A percentile compares a stretch with the other conserved stretches of the same genome.
These are phyloP conservation scores for Blastocystis sp. DNA, from an alignment of 352 stramenopile genomes.

Conservation along the genomic window DNA sequence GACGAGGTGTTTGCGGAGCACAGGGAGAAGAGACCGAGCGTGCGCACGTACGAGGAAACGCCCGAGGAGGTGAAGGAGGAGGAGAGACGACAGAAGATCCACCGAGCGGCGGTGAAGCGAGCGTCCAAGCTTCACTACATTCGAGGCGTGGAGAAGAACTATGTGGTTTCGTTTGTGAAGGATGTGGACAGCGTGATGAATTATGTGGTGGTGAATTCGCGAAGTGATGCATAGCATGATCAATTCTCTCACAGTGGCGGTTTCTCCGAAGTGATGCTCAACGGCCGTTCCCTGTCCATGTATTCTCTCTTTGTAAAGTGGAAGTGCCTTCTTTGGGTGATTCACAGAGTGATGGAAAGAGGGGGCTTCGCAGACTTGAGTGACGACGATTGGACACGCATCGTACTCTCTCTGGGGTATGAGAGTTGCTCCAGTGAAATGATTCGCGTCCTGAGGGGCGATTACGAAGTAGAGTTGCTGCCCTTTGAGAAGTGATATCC, in stretches of 20 bases:
- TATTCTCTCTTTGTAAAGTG: conserved; percentile 22
- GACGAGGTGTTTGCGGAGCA: conserved; percentile 12
- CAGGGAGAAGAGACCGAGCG: not conserved
- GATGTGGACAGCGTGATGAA: conserved; percentile 16
- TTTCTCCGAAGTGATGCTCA: conserved; percentile 8
- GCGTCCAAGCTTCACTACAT: conserved; percentile 6
- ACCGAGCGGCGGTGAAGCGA: not conserved
- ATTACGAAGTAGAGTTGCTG: conserved; percentile 41
- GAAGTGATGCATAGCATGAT: conserved; percentile 4
- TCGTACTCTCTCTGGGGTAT: not conserved
- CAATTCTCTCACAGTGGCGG: not conserved
- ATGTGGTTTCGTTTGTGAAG: conserved; percentile 8
- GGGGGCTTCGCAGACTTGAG: conserved; percentile 31
- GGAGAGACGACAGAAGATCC: not conserved
- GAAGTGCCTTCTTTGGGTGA: not conserved
- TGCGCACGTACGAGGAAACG: not conserved
- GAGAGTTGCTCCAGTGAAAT: not conserved
- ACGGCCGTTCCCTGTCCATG: not conserved
- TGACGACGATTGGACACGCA: not conserved
- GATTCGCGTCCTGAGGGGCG: not conserved
- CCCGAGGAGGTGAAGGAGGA: not conserved
- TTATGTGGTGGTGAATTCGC: not conserved
- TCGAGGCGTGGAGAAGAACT: conserved; percentile 11
- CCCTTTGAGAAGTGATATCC: conserved; percentile 68
- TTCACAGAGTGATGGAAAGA: conserved; percentile 10